Percentiles rank a stretch among this genome's conserved stretches.
These are phyloP conservation scores for Aureobasidium uvarum DNA, from an alignment of 2,329 filamentous ascomycete species.

Conservation along the genomic window DNA sequence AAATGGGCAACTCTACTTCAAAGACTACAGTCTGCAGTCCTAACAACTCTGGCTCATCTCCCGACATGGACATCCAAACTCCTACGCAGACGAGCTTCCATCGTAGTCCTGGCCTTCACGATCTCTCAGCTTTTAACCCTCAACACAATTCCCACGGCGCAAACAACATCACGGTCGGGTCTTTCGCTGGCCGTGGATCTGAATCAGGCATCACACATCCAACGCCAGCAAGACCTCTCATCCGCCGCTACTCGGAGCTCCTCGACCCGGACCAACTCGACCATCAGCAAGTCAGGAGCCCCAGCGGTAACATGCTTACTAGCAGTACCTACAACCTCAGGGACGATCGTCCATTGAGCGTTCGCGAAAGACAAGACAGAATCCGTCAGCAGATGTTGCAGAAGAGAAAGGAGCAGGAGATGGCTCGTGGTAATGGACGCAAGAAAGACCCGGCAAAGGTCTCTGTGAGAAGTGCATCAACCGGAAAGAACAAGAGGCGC, in stretches of 20 bases:
- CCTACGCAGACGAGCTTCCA: neutral
- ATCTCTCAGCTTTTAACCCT: neutral
- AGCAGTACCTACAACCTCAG: conserved; percentile 33
- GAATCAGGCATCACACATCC: conserved; percentile 31
- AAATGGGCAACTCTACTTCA: conserved; percentile 16
- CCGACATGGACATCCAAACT: neutral
- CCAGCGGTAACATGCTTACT: conserved; percentile 36
- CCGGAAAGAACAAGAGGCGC: neutral
- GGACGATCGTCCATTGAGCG: conserved; percentile 36
- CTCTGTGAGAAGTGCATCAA: neutral
- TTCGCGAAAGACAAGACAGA: conserved; percentile 40
- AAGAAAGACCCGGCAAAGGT: conserved; percentile 3
- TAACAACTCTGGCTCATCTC: neutral
- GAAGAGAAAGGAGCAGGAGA: conserved; percentile 1
- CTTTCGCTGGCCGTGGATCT: conserved; percentile 4
- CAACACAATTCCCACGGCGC: neutral
- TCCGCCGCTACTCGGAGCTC: conserved; percentile 34
- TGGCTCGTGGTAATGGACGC: neutral
- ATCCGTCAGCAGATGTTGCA: conserved; percentile 30
- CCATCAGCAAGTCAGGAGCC: conserved; percentile 34
- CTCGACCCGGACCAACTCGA: conserved; percentile 35
- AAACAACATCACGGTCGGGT: neutral
- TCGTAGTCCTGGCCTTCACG: conserved; percentile 9
- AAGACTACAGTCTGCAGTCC: conserved; percentile 1
- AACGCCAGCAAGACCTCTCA: conserved; percentile 29